These are phyloP conservation scores for Xylaria castorea DNA, from an alignment of 495 filamentous ascomycete species.

Conservation along the genomic window DNA sequence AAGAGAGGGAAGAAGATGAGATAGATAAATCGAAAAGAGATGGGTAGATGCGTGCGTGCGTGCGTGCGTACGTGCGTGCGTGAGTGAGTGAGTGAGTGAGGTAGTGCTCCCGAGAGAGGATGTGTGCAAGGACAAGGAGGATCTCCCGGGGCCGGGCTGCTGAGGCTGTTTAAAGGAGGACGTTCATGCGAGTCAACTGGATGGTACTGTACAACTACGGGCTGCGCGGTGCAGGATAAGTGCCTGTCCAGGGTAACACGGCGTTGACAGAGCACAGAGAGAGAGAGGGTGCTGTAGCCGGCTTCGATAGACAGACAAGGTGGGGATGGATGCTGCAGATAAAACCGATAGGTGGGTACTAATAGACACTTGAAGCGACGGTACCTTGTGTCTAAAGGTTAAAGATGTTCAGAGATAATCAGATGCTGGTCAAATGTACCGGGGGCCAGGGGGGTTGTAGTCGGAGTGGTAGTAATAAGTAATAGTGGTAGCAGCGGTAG, in stretches of 20 bases:
- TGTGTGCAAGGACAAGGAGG: constrained; percentile 17
- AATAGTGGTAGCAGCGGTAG: background rate
- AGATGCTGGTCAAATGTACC: constrained; percentile 12
- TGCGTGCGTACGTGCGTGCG: no score
- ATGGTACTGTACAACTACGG: constrained; percentile 2
- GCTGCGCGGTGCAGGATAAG: constrained; percentile 7
- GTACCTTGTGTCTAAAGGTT: constrained; percentile 13
- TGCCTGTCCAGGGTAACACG: constrained; percentile 12
- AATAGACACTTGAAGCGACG: background rate
- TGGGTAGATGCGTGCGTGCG: constrained; percentile 7
- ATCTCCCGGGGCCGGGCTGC: constrained; percentile 10
- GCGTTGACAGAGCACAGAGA: constrained; percentile 4
- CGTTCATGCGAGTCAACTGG: constrained; percentile 25
- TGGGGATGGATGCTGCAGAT: constrained; percentile 20
- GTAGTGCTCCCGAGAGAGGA: constrained; percentile 16
- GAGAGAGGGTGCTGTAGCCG: background rate
- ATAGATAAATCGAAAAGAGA: constrained; percentile 7
- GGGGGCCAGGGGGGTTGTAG: constrained; percentile 8
- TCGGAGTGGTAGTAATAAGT: background rate
- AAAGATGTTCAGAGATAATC: constrained; percentile 12
- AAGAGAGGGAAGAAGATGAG: constrained; percentile 8
- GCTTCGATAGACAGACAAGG: background rate
- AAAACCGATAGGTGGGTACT: background rate
- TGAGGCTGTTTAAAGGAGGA: constrained; percentile 24
- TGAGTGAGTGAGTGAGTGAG: background rate